Base-by-base conservation (phyloP, 306 rosid species). In the Fagus crenata region DNA sequence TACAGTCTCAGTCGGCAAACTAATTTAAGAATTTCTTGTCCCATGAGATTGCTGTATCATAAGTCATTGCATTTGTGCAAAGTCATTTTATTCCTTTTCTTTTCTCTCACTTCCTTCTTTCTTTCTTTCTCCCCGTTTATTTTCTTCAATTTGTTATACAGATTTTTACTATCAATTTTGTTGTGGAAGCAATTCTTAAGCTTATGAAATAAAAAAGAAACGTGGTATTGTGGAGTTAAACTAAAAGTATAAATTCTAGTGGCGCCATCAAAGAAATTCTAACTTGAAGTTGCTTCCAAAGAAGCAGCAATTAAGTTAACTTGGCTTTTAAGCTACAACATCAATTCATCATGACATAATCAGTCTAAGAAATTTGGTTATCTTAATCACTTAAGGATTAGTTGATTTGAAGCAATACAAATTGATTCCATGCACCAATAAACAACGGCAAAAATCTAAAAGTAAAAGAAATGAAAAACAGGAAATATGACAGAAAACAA, bases 231-330 rank as follows among this genome's bases (percentile, higher is more conserved):
- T 63, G 69, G 69, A 35, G 37, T 63, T 14, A 37, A 63, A 15
- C n/a, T 36, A 7, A 14, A 35, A 35, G 43, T 60, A 60, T 2
- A 14, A 67, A 13, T 65, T n/a, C 31, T 5, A n/a, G 67, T 3
- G 60, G 9, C 18, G 7, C 5, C 69, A 14, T 36, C 28, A n/a
- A 63, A 14, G 43, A 35, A 63, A 63, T 59, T 61, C 68, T 40
- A 13, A 41, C 46, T 36, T 17, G 49, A 65, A 15, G 71, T 65
- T 65, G 71, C 71, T 67, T 39, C 71, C 42, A 67, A 67, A 3
- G 14, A 17, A 8, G 71, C 51, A 67, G 6, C 8, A 17, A 11
- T 6, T 15, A 15, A 35, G n/a, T 63, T 63, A 33, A 7, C 71
- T 17, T 67, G 1, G 49, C 71, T 39, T 67, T 39, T 39, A 67